These are phyloP conservation scores for Coemansia nantahalensis DNA, from an alignment of 192 early-diverging fungal genomes.

Conservation along the genomic window DNA sequence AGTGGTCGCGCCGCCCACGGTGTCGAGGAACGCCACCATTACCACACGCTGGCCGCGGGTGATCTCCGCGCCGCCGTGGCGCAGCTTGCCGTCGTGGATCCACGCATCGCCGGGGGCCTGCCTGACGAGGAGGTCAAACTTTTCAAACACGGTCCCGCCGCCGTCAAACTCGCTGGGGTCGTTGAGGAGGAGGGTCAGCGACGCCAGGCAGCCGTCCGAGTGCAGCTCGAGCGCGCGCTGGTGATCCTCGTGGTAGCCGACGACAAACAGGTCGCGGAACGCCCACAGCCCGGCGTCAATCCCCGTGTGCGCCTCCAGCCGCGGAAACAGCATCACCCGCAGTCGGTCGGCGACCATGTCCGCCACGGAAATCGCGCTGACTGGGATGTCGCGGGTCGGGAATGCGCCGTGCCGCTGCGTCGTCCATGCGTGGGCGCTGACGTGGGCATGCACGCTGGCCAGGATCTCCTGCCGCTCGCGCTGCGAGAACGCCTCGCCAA, in stretches of 20 bases:
- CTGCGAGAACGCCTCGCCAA: conserved; percentile 12
- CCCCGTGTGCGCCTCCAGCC: conserved; percentile 23
- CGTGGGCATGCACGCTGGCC: neutral
- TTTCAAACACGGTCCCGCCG: conserved; percentile 53
- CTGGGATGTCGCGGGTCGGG: conserved; percentile 53
- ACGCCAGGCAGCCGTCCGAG: conserved; percentile 58
- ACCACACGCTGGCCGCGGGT: conserved; percentile 41
- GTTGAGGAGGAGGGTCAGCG: conserved; percentile 56
- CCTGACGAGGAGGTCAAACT: conserved; percentile 11
- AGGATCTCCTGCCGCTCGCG: conserved; percentile 33
- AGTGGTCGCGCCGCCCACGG: conserved; percentile 29
- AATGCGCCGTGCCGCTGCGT: conserved; percentile 54
- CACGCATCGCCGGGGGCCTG: conserved; percentile 48
- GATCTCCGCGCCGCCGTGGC: conserved; percentile 48
- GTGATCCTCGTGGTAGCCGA: conserved; percentile 47
- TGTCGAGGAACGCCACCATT: conserved; percentile 58
- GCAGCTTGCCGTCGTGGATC: conserved; percentile 49
- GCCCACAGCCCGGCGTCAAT: conserved; percentile 28
- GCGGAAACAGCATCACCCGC: conserved; percentile 5
- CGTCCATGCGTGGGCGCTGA: conserved; percentile 27
- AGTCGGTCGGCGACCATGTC: conserved; percentile 5
- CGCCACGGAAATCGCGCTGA: conserved; percentile 5
- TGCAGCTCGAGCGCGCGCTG: conserved; percentile 50
- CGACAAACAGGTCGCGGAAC: conserved; percentile 53
- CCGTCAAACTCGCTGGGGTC: conserved; percentile 50